Evolutionary conservation across 1,284 basidiomycete species (phyloP).

Genomic region (Chalciporus sp.): DNA sequence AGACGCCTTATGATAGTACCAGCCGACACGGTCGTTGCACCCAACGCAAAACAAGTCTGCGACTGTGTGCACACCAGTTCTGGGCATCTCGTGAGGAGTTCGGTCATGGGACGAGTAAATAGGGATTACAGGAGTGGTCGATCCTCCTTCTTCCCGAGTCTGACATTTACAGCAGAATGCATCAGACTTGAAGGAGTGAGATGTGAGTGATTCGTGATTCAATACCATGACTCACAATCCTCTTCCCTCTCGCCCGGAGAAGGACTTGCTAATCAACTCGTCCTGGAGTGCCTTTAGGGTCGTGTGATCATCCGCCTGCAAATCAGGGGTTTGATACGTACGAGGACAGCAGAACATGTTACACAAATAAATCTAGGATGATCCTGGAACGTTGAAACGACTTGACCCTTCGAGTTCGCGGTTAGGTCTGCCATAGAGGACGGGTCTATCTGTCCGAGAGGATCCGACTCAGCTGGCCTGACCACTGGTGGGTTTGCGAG

Average conservation of each 20-base stretch:
- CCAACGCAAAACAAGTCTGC: conserved; percentile 79
- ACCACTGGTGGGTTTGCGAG: conserved; percentile 5
- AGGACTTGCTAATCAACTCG: conserved; percentile 83
- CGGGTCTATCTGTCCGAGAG: background rate
- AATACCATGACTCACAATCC: conserved; percentile 61
- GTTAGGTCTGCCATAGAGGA: conserved; percentile 24
- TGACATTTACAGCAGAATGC: conserved; percentile 77
- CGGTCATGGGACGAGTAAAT: background rate
- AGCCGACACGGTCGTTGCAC: conserved; percentile 78
- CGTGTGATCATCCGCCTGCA: background rate
- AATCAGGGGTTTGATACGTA: conserved; percentile 35
- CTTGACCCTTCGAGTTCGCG: conserved; percentile 51
- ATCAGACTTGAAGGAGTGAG: conserved; percentile 54
- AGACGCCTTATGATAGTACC: conserved; percentile 83
- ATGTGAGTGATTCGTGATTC: background rate
- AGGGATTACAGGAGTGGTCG: conserved; percentile 66
- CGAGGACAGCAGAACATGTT: conserved; percentile 67
- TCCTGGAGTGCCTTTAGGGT: conserved; percentile 71
- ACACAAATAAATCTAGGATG: conserved; percentile 66
- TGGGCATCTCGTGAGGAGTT: conserved; percentile 30
- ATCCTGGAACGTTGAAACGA: conserved; percentile 56
- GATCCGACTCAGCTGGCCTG: background rate
- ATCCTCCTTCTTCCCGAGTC: conserved; percentile 75
- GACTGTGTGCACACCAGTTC: conserved; percentile 83
- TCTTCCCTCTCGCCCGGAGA: conserved; percentile 82